Base-by-base conservation (phyloP, 768 basidiomycete species). In the Pisolithus sp. region DNA sequence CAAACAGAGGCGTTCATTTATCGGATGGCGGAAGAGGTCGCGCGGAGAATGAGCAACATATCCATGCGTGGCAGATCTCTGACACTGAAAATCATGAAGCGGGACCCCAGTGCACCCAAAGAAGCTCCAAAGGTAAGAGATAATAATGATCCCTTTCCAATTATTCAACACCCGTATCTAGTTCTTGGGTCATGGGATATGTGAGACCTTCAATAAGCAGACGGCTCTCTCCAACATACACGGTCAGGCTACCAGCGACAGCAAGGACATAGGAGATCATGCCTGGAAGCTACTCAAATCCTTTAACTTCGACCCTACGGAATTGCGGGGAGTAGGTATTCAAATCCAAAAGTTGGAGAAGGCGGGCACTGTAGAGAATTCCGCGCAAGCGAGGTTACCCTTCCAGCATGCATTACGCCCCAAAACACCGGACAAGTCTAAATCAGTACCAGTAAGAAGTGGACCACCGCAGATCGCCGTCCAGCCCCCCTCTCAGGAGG, bases 141-240 rank as follows among this genome's bases (percentile, higher is more conserved):
- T 13, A 6, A 42, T 37, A 17, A 30, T 15, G 15, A 46, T 26
- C 12, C 21, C 24, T 30, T 17, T 15, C 7, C 15, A 5, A 20
- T 41, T 3, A 53, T 38, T 38, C 34, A 50, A 49, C 54, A 10
- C 42, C n/a, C 8, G 7, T 36, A 1, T 53, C 2, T 58, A 93
- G 91, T 95, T 94, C 59, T 77, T 97, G 61, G 94, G 95, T 0
- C 94, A 96, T 60, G 94, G 95, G 10, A 68, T 77, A 3, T 95
- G 92, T 62, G 84, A 92, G 50, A 73, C 80, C 2, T 91, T 85
- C 72, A 93, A 80, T 67, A 89, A 86, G 62, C 86, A 91, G 62
- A 70, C 73, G 0, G 63, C 81, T 2, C 69, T 94, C 2, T 64
- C 75, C 3, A 81, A 76, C 6, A 73, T 77, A 4, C 80, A 78